Conservation (phyloP, 805 yeast genomes). For the Saccharomycopsis malanga region DNA sequence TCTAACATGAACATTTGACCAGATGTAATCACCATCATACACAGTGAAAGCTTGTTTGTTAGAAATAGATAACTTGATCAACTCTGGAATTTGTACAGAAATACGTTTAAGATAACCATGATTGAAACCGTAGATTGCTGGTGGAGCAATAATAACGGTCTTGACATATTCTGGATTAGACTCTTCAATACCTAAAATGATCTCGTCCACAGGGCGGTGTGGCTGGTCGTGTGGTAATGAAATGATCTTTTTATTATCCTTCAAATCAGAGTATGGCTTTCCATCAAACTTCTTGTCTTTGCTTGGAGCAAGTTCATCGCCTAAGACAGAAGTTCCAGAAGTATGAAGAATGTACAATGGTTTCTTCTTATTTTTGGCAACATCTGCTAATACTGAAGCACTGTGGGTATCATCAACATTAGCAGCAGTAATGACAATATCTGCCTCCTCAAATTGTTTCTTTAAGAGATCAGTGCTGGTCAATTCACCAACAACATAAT, state of each 20-base stretch:
- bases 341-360: slow-evolving; percentile 31
- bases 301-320: slow-evolving; percentile 17
- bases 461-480: slow-evolving; percentile 23
- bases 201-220: slow-evolving; percentile 31
- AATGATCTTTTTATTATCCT: slow-evolving; percentile 27
- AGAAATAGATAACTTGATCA: slow-evolving; percentile 24
- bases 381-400: slow-evolving; percentile 25
- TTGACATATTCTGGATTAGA: slow-evolving; percentile 27
- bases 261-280: slow-evolving; percentile 26
- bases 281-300: slow-evolving; percentile 23
- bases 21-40: slow-evolving; percentile 29
- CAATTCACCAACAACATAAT: slow-evolving; percentile 26
- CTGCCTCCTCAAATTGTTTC: slow-evolving; percentile 24
- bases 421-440: slow-evolving; percentile 31
- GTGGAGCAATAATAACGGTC: slow-evolving; percentile 31
- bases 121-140: slow-evolving; percentile 31
- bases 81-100: slow-evolving; percentile 30
- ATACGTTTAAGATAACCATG: slow-evolving; percentile 28
- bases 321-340: slow-evolving; percentile 31
- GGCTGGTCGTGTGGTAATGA: slow-evolving; percentile 28
- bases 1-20: slow-evolving; percentile 33
- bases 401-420: slow-evolving; percentile 28
- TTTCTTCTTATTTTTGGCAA: slow-evolving; percentile 23
- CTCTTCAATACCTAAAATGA: slow-evolving; percentile 28
- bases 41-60: slow-evolving; percentile 27